phyloP scores from a whole-genome alignment of 306 rosid species.

The Fagus sylvatica region DNA sequence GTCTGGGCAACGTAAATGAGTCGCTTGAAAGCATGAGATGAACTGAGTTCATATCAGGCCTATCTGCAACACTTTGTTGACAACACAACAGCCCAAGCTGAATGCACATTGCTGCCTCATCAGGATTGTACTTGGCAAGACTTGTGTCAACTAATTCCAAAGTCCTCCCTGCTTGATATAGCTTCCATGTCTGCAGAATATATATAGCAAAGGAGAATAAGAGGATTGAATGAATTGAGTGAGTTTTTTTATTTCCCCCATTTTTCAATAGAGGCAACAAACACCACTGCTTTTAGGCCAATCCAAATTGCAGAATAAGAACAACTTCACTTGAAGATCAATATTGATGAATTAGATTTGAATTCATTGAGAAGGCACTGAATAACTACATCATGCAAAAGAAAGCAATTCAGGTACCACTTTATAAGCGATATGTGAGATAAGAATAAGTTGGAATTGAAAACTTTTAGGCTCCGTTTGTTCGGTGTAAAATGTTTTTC shows the following conservation, averaged over 20 bases:
- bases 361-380: not conserved
- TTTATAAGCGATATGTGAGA: not conserved
- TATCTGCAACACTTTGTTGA: constrained; percentile 52
- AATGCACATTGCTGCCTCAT: constrained; percentile 88
- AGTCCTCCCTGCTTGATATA: constrained; percentile 57
- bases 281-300: not conserved
- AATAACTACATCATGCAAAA: not conserved
- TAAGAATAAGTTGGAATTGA: too few species aligned
- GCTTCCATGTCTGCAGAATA: constrained; percentile 73
- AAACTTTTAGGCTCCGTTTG: too few species aligned
- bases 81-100: constrained; percentile 88
- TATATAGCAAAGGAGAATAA: constrained; percentile 9
- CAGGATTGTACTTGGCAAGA: constrained; percentile 51
- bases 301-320: not conserved
- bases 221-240: constrained; percentile 3
- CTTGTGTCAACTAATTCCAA: constrained; percentile 62
- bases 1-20: constrained; percentile 72
- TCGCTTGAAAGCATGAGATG: constrained; percentile 84
- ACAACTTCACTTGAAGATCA: not conserved
- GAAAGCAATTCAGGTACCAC: not conserved
- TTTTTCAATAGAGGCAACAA: not conserved
- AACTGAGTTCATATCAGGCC: constrained; percentile 86
- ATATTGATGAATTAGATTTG: not conserved
- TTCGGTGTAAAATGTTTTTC: too few species aligned
- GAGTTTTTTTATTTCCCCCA: not conserved